Base-by-base conservation (phyloP, 306 rosid species). In the Vigna hirtella region DNA sequence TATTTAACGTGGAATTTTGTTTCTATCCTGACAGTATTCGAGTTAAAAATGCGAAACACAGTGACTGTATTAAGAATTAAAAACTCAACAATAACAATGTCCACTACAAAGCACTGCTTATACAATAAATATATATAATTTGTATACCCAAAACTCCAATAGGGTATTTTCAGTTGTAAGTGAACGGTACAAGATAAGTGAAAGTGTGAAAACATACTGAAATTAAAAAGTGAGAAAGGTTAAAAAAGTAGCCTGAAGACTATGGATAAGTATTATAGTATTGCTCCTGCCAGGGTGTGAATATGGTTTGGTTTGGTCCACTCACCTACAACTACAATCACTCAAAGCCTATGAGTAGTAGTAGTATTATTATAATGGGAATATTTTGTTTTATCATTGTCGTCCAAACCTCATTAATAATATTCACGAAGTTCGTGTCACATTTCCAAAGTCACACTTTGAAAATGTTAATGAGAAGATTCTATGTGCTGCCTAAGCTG, bases 241-340 rank as follows among this genome's bases (percentile, higher is more conserved):
- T 12, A 1, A 4, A 3, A 30, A 61, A 61, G 22, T 13, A 58
- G 4, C 10, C 65, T 61, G 12, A 30, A 62, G 24, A 2, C 3
- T 32, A 34, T 62, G 68, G 24, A 62, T 61, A 30, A 15, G 43
- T 28, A 10, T 57, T 34, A 66, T 67, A 24, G 18, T 71, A 72
- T 72, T 72, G 34, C 18, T 66, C 32, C 4, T 5, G 79, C 58
- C 77, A 64, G 72, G 58, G 81, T 43, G 78, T 82, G 24, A 56
- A 26, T 30, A 68, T 73, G 83, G 75, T 62, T 68, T 43, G 74
- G 68, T 58, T 70, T 12, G 80, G 73, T 61, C 74, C 66, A 67
- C 7, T 61, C 32, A 74, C 83, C 83, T 77, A 81, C 22, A 73
- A 81, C 81, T 77, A 73, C 20, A 52, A 85, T 59, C 77, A 81